These are phyloP conservation scores for Teratosphaeriaceae sp. DNA, from an alignment of 2,329 filamentous ascomycete species.

Conservation along the genomic window DNA sequence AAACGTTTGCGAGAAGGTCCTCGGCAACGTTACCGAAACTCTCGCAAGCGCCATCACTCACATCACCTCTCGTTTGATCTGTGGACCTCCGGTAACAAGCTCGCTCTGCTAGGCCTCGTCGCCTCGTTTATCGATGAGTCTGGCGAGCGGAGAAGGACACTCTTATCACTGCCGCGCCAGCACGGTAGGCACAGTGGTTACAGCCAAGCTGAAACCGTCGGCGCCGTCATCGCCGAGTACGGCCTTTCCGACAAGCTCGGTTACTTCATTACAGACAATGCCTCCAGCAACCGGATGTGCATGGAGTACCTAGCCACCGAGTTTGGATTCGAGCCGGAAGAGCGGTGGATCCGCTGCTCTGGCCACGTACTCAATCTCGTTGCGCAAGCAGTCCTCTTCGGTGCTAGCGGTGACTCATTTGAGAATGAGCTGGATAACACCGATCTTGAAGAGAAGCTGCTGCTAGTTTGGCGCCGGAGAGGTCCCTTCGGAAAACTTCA, in stretches of 20 bases:
- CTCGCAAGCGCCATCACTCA: conserved; percentile 3
- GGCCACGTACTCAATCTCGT: conserved; percentile 14
- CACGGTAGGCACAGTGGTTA: conserved; percentile 8
- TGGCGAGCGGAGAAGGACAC: conserved; percentile 5
- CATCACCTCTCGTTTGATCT: conserved; percentile 14
- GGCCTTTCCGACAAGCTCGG: conserved; percentile 6
- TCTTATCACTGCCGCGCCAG: conserved; percentile 10
- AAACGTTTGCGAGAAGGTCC: conserved; percentile 1
- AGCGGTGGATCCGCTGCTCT: conserved; percentile 9
- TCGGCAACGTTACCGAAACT: conserved; percentile 3
- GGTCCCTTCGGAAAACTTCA: conserved; percentile 11
- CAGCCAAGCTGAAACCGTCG: conserved; percentile 6
- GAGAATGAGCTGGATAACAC: conserved; percentile 1
- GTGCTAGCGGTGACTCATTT: conserved; percentile 8
- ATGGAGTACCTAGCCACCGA: conserved; percentile 4
- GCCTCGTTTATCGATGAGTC: conserved; percentile 11
- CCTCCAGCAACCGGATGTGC: conserved; percentile 10
- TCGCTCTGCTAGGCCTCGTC: conserved; percentile 11
- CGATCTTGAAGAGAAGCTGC: conserved; percentile 5
- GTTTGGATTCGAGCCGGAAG: conserved; percentile 6
- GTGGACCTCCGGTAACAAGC: conserved; percentile 15
- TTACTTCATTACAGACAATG: conserved; percentile 16
- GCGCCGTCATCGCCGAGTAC: conserved; percentile 8
- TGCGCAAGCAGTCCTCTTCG: conserved; percentile 10
- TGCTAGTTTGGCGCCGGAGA: conserved; percentile 8